phyloP scores from a whole-genome alignment of 139 green algal species.

The Asterochloris sp. region DNA sequence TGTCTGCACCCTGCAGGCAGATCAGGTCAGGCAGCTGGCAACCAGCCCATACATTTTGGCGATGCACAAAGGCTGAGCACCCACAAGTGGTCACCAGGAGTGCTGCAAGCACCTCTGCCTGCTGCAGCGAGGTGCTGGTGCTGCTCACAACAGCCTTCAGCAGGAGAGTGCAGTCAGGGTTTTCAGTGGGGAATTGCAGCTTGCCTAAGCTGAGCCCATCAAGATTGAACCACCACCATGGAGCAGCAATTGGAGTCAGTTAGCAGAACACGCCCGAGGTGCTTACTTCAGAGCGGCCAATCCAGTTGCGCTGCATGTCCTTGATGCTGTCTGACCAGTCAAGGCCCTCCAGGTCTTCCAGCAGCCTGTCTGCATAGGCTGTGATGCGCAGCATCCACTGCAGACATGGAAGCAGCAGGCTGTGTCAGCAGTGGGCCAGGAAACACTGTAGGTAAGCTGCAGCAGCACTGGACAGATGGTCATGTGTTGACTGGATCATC shows the following conservation, averaged over 20 bases:
- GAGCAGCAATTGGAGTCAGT: no score
- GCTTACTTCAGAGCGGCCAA: conserved; percentile 82
- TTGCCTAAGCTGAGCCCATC: no score
- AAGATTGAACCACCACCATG: no score
- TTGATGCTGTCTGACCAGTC: conserved; percentile 97
- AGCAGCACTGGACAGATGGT: background rate
- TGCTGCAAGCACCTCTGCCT: no score
- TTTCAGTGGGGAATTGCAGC: no score
- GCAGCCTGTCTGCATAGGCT: conserved; percentile 89
- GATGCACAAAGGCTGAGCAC: no score
- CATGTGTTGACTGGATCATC: background rate
- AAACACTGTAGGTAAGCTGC: background rate
- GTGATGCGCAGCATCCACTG: conserved; percentile 99
- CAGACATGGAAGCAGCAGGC: background rate
- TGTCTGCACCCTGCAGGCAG: conserved; percentile 7
- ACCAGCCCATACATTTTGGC: no score
- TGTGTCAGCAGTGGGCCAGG: background rate
- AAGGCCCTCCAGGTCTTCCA: conserved; percentile 87
- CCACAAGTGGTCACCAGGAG: no score
- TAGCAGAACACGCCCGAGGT: background rate
- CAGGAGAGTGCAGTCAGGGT: no score
- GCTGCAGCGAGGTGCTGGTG: no score
- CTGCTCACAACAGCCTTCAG: no score
- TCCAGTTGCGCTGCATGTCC: conserved; percentile 99
- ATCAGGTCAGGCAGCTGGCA: background rate